Conservation (phyloP, 177 flowering plant genomes). For the Vitis hybrid region DNA sequence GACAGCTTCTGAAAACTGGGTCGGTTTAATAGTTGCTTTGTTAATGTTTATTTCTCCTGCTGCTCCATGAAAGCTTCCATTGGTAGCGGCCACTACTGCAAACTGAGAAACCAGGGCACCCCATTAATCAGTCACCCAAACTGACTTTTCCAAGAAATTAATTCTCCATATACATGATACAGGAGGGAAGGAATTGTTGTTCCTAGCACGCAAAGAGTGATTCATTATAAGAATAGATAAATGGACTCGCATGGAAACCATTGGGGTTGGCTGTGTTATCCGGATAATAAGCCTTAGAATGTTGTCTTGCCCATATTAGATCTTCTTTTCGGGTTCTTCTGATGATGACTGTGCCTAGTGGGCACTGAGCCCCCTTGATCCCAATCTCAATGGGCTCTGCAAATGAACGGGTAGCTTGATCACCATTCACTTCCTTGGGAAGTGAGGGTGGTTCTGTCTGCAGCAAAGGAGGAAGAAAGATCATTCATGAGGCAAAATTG, state of each 20-base stretch:
- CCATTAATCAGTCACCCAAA: too few species aligned
- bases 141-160: too few species aligned
- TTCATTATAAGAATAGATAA: too few species aligned
- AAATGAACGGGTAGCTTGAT: not conserved
- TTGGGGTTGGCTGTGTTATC: not conserved
- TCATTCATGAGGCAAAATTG: not conserved
- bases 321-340: slow-evolving; percentile 6
- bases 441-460: not conserved
- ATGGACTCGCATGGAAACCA: not conserved
- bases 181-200: too few species aligned
- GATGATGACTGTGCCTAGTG: slow-evolving; percentile 2
- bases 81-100: not conserved
- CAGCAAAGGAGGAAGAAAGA: not conserved
- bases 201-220: not conserved
- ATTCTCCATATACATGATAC: too few species aligned
- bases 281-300: not conserved
- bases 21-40: not conserved
- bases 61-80: not conserved
- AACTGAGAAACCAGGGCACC: not conserved
- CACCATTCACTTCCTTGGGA: too few species aligned
- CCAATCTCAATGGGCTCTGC: not conserved
- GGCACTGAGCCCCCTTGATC: not conserved
- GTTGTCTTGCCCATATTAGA: not conserved
- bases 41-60: not conserved
- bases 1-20: not conserved